A percentile compares a stretch with the other conserved stretches of the same genome.
These are phyloP conservation scores for Gliomastix tumulicola DNA, from an alignment of 2,329 filamentous ascomycete genomes.

Conservation along the genomic window DNA sequence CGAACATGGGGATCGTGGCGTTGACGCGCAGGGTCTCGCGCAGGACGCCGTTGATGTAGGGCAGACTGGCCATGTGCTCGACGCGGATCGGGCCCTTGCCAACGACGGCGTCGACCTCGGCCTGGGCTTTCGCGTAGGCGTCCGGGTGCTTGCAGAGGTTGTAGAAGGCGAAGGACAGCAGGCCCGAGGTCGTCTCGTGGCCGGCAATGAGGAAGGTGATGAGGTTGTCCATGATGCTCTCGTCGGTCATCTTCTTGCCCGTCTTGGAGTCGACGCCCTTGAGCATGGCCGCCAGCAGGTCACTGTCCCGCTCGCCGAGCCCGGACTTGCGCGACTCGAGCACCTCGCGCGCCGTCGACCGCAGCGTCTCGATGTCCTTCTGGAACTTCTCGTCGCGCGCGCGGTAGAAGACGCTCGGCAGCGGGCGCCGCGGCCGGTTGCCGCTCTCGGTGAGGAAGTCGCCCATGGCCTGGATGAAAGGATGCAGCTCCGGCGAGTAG, in stretches of 20 bases:
- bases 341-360: conserved; percentile 45
- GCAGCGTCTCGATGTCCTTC: conserved; percentile 42
- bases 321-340: conserved; percentile 45
- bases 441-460: conserved; percentile 49
- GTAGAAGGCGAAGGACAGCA: conserved; percentile 55
- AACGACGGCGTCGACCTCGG: conserved; percentile 55
- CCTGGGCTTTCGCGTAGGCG: conserved; percentile 46
- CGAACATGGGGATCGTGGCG: conserved; percentile 16
- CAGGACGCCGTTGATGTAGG: conserved; percentile 56
- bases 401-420: conserved; percentile 38
- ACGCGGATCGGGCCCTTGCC: conserved; percentile 46
- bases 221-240: conserved; percentile 58
- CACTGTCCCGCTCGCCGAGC: conserved; percentile 46
- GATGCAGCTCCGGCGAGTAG: conserved; percentile 62
- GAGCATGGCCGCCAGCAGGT: conserved; percentile 62
- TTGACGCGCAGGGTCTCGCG: conserved; percentile 39
- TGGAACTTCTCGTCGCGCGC: conserved; percentile 35
- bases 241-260: conserved; percentile 50
- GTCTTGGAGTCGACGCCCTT: conserved; percentile 57
- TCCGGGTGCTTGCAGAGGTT: conserved; percentile 52
- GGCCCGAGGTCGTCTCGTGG: conserved; percentile 59
- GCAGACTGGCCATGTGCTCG: conserved; percentile 53
- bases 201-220: conserved; percentile 62
- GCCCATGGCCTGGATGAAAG: conserved; percentile 61
- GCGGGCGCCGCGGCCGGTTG: conserved; percentile 33